phyloP scores from a whole-genome alignment of 371 early-diverging fungal genomes.

The Enteropsectra breve region DNA sequence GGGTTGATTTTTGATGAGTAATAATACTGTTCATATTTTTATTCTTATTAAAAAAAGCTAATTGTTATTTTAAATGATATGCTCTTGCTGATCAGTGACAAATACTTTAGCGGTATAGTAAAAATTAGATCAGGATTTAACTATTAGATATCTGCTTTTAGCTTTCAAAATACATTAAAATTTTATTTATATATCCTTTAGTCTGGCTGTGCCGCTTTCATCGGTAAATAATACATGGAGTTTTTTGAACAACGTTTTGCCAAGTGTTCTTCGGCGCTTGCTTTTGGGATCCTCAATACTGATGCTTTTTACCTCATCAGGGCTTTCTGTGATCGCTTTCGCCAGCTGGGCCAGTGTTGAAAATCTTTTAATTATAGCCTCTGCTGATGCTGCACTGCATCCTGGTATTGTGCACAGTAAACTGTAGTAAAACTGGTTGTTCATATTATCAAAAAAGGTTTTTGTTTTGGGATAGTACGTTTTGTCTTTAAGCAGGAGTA shows the following conservation, averaged over 20 bases:
- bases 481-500: neutral
- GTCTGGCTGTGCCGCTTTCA: neutral
- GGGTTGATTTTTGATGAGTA: too few species aligned
- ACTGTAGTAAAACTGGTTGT: neutral
- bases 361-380: neutral
- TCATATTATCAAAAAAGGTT: neutral
- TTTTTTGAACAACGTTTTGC: neutral
- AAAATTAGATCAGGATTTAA: neutral
- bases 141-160: neutral
- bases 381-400: neutral
- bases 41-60: too few species aligned
- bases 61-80: too few species aligned
- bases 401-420: conserved; percentile 7
- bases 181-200: neutral
- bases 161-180: neutral
- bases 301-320: neutral
- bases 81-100: too few species aligned
- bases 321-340: neutral
- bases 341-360: neutral
- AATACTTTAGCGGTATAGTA: neutral
- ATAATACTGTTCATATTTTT: too few species aligned
- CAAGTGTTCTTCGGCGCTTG: neutral
- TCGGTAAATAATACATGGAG: neutral
- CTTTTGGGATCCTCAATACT: neutral
- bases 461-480: neutral